Evolutionary conservation across 192 early-diverging fungal genomes (phyloP), one percentile per base, ranked within the genome.

Genomic region (Podila minutissima): DNA sequence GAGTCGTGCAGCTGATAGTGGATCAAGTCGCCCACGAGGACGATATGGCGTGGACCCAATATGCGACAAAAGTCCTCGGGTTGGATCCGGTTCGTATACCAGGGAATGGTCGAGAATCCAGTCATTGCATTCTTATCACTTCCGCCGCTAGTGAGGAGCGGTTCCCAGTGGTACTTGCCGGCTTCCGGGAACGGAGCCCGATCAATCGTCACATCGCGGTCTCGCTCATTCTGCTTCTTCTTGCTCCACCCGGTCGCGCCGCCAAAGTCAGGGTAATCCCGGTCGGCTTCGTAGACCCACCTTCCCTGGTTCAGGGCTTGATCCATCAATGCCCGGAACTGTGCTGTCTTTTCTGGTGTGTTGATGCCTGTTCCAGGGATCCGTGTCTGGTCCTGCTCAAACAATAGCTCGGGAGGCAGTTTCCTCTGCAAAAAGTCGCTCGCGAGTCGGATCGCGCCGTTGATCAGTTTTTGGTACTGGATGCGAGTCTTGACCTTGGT

Each of bases 1-100:
- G 88, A 71, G 37, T 90, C 89, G 61, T 90, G 89, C 10, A 88
- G 61, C 50, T 90, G 89, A 60, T 74, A 87, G 19, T 86, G 84
- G 5, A 86, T 69, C 17, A 83, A 33, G 65, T 90, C 89, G 20
- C 89, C 89, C 0, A 86, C 83, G 29, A 90, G 72, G 11, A 87
- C 66, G 35, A 88, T 76, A 37, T 88, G 77, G 1, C 87, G 67
- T 0, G 85, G 74, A 11, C 69, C 66, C 15, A 88, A 53, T 15
- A 79, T 37, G 2, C 70, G 48, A 37, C 87, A 89, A 78, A 86
- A 89, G 28, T 77, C 65, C 12, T 74, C 61, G 7, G 61, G 46
- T 13, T 72, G 66, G 1, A 72, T 20, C 10, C 53, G 49, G 24
- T 17, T 46, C 41, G 41, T 15, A 13, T 46, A 46, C 41, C 41